phyloP scores from a whole-genome alignment of 345 rosid species.

The Eucalyptus viminalis region DNA sequence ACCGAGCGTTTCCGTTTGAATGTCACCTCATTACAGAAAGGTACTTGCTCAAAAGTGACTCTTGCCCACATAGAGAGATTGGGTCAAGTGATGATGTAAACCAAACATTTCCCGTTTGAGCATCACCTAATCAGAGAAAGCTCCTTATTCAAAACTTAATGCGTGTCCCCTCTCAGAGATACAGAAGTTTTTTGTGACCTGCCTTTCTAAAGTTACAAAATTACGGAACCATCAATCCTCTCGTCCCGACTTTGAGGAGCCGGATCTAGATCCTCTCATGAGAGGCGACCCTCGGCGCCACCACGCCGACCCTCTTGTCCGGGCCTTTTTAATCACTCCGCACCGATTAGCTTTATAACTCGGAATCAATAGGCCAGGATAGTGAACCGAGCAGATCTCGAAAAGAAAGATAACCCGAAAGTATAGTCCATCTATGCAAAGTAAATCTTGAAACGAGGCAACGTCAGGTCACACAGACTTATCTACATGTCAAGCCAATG shows the following conservation, averaged over 20 bases:
- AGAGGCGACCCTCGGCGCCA: not conserved
- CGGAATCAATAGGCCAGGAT: fast-evolving
- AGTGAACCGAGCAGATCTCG: not conserved
- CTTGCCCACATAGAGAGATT: not conserved
- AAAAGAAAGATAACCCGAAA: not conserved
- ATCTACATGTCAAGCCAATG: not conserved
- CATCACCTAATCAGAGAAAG: not conserved
- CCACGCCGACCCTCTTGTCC: not conserved
- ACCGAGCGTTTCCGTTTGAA: too few relatives aligned
- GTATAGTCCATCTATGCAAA: not conserved
- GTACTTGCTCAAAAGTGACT: too few relatives aligned
- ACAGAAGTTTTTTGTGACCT: not conserved
- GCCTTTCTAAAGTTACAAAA: not conserved
- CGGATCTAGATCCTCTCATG: fast-evolving
- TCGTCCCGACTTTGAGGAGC: not conserved
- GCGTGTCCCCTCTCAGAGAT: not conserved
- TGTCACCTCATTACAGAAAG: too few relatives aligned
- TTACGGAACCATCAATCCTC: not conserved
- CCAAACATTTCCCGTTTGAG: not conserved
- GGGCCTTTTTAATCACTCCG: not conserved
- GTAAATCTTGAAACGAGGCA: not conserved
- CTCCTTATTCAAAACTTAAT: not conserved
- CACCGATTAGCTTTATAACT: not conserved
- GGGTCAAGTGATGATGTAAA: not conserved
- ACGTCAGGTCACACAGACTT: not conserved